phyloP scores from a whole-genome alignment of 352 stramenopile species.

The Pythium phragmitis region DNA sequence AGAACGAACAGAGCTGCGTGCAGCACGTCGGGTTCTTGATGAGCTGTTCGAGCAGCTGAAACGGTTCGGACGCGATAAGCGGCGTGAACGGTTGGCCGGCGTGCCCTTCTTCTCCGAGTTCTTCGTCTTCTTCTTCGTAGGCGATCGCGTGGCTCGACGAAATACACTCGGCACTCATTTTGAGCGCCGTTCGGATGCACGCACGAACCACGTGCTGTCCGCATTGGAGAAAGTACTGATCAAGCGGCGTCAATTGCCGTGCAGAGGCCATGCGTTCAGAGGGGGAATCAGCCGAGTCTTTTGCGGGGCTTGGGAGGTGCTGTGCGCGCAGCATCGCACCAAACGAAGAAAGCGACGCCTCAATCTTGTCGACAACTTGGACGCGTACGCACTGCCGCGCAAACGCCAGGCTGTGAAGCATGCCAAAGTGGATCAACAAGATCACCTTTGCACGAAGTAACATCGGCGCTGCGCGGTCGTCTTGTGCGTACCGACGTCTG shows the following conservation, averaged over 20 bases:
- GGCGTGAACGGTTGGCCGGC: constrained; percentile 19
- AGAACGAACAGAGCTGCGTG: constrained; percentile 54
- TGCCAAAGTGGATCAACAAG: constrained; percentile 57
- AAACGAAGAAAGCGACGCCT: constrained; percentile 34
- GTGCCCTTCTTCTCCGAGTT: background rate
- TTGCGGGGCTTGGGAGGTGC: constrained; percentile 31
- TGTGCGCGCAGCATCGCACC: constrained; percentile 27
- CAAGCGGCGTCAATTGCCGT: constrained; percentile 14
- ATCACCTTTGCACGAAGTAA: constrained; percentile 63
- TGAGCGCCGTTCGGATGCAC: constrained; percentile 56
- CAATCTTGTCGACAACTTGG: constrained; percentile 12
- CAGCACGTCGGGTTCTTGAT: constrained; percentile 50
- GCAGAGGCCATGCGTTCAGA: background rate
- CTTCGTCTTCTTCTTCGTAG: constrained; percentile 24
- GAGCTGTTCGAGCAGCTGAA: constrained; percentile 49
- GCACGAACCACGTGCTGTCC: constrained; percentile 56
- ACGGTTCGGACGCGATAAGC: constrained; percentile 43
- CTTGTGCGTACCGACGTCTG: constrained; percentile 13
- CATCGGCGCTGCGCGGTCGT: constrained; percentile 6
- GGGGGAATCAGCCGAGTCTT: background rate
- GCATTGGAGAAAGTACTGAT: constrained; percentile 63
- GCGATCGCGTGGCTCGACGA: constrained; percentile 29
- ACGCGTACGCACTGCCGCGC: constrained; percentile 1
- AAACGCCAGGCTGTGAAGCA: constrained; percentile 49
- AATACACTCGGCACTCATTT: constrained; percentile 69